Conservation (phyloP, 768 basidiomycete genomes). For the Kwoniella sp. region DNA sequence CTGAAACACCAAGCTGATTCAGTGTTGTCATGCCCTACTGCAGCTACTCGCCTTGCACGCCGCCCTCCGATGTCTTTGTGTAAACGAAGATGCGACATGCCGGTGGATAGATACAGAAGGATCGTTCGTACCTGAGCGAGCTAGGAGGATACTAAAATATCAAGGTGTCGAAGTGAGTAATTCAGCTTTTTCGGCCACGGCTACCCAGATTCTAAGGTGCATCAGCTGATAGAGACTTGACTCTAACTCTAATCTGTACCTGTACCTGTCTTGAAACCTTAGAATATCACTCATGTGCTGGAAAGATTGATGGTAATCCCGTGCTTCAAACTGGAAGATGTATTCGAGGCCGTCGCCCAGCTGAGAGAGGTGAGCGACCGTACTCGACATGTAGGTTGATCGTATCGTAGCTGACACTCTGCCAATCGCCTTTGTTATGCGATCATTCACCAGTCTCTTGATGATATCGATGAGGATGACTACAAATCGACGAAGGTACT, state of each 20-base stretch:
- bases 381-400: too few relatives aligned
- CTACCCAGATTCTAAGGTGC: too few relatives aligned
- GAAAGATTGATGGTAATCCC: conserved; percentile 33
- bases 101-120: conserved; percentile 53
- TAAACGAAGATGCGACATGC: conserved; percentile 34
- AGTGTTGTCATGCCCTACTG: neutral
- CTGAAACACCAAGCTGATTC: too few relatives aligned
- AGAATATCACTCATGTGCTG: conserved; percentile 29
- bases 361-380: conserved; percentile 18
- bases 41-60: conserved; percentile 51
- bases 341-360: conserved; percentile 36
- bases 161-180: conserved; percentile 34
- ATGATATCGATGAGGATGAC: neutral
- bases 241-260: too few relatives aligned
- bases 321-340: conserved; percentile 44
- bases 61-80: conserved; percentile 28
- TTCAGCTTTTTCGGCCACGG: too few relatives aligned
- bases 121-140: conserved; percentile 43
- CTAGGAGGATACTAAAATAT: conserved; percentile 31
- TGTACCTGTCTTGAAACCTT: neutral
- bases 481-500: conserved; percentile 26
- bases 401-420: too few relatives aligned
- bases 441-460: neutral
- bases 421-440: too few relatives aligned
- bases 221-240: too few relatives aligned